phyloP scores from a whole-genome alignment of 495 filamentous ascomycete species.

The Tuber indicum region DNA sequence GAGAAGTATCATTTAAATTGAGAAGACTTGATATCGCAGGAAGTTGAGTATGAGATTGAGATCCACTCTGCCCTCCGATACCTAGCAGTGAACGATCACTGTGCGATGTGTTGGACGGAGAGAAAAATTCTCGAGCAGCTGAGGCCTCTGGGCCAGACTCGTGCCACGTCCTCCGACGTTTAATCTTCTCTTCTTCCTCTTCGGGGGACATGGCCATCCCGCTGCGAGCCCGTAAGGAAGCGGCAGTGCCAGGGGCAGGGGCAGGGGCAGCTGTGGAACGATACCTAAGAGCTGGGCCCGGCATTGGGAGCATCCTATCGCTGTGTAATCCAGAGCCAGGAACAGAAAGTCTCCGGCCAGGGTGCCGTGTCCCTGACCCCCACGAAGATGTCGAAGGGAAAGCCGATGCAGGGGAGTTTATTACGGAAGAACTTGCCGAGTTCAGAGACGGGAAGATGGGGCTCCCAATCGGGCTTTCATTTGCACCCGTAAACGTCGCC shows the following conservation, averaged over 20 bases:
- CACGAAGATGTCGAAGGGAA: conserved; percentile 18
- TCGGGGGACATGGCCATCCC: conserved; percentile 31
- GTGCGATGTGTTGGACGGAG: conserved; percentile 34
- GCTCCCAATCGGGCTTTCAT: conserved; percentile 37
- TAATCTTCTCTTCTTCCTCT: conserved; percentile 30
- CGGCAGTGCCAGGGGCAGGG: conserved; percentile 15
- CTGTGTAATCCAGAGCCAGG: conserved; percentile 20
- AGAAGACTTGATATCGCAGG: conserved; percentile 12
- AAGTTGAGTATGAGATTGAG: neutral
- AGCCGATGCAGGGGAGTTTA: conserved; percentile 21
- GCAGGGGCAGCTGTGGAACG: conserved; percentile 14
- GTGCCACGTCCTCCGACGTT: conserved; percentile 39
- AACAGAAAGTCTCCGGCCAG: conserved; percentile 28
- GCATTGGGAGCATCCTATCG: conserved; percentile 19
- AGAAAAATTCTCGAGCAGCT: conserved; percentile 32
- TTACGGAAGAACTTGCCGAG: conserved; percentile 28
- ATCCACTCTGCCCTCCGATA: neutral
- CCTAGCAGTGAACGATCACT: conserved; percentile 10
- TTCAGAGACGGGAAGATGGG: conserved; percentile 24
- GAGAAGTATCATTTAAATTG: conserved; percentile 24
- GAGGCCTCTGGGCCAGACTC: conserved; percentile 22
- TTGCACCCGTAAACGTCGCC: conserved; percentile 30
- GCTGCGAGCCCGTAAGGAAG: conserved; percentile 7
- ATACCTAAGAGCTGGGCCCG: conserved; percentile 14
- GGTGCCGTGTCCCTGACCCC: conserved; percentile 27